Conservation (phyloP, 192 early-diverging fungal species). For the Gamsiella multidivaricata region DNA sequence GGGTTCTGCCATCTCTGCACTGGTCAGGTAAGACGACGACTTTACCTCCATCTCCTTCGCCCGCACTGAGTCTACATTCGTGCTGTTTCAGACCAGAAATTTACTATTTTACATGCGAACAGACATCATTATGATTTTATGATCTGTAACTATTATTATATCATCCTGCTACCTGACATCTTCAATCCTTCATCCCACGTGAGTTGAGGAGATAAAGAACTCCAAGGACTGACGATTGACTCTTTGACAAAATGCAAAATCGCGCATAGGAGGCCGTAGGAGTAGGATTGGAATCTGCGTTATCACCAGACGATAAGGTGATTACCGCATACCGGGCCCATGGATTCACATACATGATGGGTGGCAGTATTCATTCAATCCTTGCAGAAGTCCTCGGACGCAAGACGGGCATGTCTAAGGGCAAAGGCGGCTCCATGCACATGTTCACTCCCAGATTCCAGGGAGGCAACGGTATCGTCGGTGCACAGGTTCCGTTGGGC, state of each 20-base stretch:
- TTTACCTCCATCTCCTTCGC: background rate
- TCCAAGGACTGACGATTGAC: too few relatives aligned
- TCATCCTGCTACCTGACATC: too few relatives aligned
- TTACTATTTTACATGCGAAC: too few relatives aligned
- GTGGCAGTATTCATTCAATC: slow-evolving; percentile 67
- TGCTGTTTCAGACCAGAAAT: too few relatives aligned
- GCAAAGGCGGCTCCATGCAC: slow-evolving; percentile 99
- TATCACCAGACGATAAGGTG: slow-evolving; percentile 84
- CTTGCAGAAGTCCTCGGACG: slow-evolving; percentile 83
- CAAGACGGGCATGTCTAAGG: slow-evolving; percentile 82
- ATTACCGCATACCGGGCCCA: slow-evolving; percentile 98
- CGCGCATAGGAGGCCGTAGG: slow-evolving; percentile 88
- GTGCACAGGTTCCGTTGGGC: slow-evolving; percentile 86
- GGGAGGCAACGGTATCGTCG: slow-evolving; percentile 98
- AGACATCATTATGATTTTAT: slow-evolving; percentile 15
- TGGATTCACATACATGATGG: slow-evolving; percentile 91
- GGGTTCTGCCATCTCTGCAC: slow-evolving; percentile 98
- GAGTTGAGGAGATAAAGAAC: too few relatives aligned
- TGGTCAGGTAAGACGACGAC: slow-evolving; percentile 84
- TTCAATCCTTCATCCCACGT: too few relatives aligned
- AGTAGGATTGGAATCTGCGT: slow-evolving; percentile 89
- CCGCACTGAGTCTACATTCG: too few relatives aligned
- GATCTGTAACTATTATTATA: too few relatives aligned
- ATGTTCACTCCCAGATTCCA: slow-evolving; percentile 94
- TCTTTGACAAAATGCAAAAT: too few relatives aligned